Evolutionary conservation across 306 rosid genomes (phyloP), one percentile per base, ranked within the genome.

Genomic region (Arachis hypogaea): DNA sequence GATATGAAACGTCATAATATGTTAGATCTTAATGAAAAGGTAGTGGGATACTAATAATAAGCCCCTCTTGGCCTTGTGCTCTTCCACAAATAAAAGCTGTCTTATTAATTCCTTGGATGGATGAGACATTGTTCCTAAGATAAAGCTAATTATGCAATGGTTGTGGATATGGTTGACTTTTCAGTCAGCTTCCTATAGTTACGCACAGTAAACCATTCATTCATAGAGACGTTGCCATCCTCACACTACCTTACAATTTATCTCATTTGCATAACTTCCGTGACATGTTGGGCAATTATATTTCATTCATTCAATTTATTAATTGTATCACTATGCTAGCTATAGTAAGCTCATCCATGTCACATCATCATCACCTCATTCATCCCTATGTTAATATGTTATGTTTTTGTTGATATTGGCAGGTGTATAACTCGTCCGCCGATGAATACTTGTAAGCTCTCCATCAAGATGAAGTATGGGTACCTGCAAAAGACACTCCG

Each of bases 1-100:
- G 75, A 57, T 22, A 22, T 80, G 75, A 80, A 76, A 66, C 68
- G 77, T 83, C 82, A 16, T 51, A 41, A 61, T 46, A 36, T 79
- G 54, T 76, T 71, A 65, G 29, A 83, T 71, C 28, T 38, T 45
- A 69, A 69, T 78, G 68, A 63, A 58, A 78, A 74, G 64, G 76
- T 69, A 55, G 76, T 78, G 74, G 76, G 68, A 67, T n/a, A 16
- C 28, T 22, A 1, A 22, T 22, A 22, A 1, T 22, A 22, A 14
- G 14, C 1, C 1, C 1, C 28, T 22, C 28, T 22, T 22, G 74
- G 54, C 52, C 42, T 44, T 78, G 22, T 75, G 41, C 71, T 80
- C 80, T 80, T 77, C 80, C 77, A 76, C 71, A 56, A 36, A 63
- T 59, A 54, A 33, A 33, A 33, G 38, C 4, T 33, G 38, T 2